phyloP scores from a whole-genome alignment of 1,284 basidiomycete species.

The Pterula multifida region DNA sequence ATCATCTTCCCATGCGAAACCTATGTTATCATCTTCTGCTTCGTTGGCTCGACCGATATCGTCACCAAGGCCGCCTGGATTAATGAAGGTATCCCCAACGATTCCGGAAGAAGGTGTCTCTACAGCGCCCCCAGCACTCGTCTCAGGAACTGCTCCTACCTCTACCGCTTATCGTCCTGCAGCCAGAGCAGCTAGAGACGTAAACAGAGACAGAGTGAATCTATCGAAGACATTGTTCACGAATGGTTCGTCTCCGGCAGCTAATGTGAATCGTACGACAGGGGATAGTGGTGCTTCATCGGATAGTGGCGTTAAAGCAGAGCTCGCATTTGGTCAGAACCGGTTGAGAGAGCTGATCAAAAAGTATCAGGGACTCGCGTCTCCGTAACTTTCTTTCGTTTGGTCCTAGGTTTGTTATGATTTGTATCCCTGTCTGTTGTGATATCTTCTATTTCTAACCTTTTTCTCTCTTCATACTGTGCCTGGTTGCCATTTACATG shows the following conservation, averaged over 20 bases:
- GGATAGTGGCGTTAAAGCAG: constrained; percentile 16
- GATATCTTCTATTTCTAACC: too few relatives aligned
- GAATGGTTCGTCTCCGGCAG: constrained; percentile 7
- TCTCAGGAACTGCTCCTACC: constrained; percentile 5
- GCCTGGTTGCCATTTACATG: too few relatives aligned
- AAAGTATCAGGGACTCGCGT: constrained; percentile 47
- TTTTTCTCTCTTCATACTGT: too few relatives aligned
- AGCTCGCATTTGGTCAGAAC: constrained; percentile 63
- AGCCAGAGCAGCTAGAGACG: too few relatives aligned
- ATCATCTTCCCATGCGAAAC: constrained; percentile 57
- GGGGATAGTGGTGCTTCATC: constrained; percentile 8
- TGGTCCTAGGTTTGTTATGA: not conserved
- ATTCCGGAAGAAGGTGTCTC: constrained; percentile 17
- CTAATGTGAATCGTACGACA: too few relatives aligned
- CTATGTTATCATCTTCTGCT: constrained; percentile 60
- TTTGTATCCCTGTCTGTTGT: too few relatives aligned
- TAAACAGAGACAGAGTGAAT: too few relatives aligned
- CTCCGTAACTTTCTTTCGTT: not conserved
- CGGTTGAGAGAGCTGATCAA: constrained; percentile 65
- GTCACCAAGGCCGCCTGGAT: not conserved
- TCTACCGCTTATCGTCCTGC: too few relatives aligned
- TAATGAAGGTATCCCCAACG: constrained; percentile 18
- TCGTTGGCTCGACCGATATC: constrained; percentile 45
- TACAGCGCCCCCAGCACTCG: not conserved
- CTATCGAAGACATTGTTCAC: constrained; percentile 6